Conservation (phyloP, 139 green algal genomes). For the Ulvella scutata region DNA sequence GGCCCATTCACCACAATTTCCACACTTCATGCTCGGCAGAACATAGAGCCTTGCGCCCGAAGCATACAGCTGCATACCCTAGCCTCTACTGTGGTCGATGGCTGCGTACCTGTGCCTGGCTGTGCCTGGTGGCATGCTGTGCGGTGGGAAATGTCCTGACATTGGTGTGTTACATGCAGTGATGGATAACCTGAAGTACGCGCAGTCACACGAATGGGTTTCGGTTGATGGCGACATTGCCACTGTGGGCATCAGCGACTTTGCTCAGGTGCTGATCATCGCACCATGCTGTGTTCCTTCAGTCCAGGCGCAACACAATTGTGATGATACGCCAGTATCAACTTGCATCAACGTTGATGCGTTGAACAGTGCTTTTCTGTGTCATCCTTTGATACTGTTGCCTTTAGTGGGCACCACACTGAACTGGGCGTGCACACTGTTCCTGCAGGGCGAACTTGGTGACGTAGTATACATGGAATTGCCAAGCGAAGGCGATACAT, state of each 20-base stretch:
- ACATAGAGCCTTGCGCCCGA: background rate
- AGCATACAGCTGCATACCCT: background rate
- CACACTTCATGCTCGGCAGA: too few species aligned
- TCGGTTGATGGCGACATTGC: constrained; percentile 73
- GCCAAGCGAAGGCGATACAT: constrained; percentile 71
- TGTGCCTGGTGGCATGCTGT: background rate
- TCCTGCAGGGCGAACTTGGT: constrained; percentile 65
- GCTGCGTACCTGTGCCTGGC: background rate
- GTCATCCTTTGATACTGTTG: too few species aligned
- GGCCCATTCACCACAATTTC: background rate
- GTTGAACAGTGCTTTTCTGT: too few species aligned
- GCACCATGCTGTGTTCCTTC: background rate
- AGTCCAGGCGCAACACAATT: too few species aligned
- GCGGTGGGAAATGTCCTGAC: background rate
- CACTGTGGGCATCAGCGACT: constrained; percentile 89
- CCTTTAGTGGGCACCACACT: too few species aligned
- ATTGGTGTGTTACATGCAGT: constrained; percentile 24
- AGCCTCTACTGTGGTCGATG: background rate
- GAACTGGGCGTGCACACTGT: background rate
- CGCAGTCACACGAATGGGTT: constrained; percentile 72
- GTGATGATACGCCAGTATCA: too few species aligned
- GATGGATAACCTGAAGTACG: constrained; percentile 49
- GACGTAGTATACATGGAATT: constrained; percentile 97
- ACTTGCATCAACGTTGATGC: too few species aligned
- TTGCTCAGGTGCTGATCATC: constrained; percentile 63